These are phyloP conservation scores for Leccinum disarticulatum DNA, from an alignment of 768 basidiomycete genomes.

Conservation along the genomic window DNA sequence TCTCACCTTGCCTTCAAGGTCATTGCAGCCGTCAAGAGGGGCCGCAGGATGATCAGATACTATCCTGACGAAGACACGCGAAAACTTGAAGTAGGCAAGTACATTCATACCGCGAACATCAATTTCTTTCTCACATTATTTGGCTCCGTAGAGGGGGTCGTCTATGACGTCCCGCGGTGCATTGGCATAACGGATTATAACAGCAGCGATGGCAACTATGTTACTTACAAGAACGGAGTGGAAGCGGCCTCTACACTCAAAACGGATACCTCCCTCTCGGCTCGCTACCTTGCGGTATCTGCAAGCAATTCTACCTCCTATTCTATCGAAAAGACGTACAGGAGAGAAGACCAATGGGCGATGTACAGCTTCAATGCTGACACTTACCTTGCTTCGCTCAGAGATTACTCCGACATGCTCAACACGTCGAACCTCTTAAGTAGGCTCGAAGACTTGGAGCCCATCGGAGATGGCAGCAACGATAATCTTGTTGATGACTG, in stretches of 20 bases:
- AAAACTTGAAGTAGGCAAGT: neutral
- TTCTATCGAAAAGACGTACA: neutral
- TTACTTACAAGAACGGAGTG: neutral
- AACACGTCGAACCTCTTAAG: neutral
- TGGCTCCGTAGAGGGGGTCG: neutral
- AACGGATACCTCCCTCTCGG: neutral
- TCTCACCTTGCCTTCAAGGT: neutral
- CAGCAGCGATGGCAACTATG: neutral
- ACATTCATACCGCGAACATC: neutral
- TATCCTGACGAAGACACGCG: neutral
- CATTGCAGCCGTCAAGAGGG: neutral
- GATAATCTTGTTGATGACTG: neutral
- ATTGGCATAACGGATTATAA: neutral
- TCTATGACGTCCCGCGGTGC: neutral
- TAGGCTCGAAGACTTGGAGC: neutral
- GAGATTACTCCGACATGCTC: neutral
- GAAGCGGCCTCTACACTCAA: neutral
- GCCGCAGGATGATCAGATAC: neutral
- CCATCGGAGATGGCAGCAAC: neutral
- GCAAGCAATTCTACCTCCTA: neutral
- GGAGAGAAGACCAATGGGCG: neutral
- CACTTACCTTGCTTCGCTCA: neutral
- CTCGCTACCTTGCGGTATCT: neutral
- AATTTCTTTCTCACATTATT: neutral
- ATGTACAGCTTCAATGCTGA: neutral